Base-by-base conservation (phyloP, 1,284 basidiomycete genomes). In the Microbotryum silenes-acaulis region DNA sequence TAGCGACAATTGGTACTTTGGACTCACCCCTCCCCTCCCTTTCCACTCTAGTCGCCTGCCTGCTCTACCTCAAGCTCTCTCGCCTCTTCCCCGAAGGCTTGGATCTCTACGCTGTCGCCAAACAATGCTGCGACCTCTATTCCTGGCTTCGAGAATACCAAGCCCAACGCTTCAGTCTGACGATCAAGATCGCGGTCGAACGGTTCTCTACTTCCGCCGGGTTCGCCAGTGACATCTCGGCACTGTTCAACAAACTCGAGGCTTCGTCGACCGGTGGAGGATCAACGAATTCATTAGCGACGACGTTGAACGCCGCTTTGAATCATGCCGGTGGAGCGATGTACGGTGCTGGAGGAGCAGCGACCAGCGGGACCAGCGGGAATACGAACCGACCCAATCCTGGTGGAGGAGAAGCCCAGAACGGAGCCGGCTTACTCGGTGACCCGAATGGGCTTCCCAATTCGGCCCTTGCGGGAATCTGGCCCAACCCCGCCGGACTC, bases 61-160 rank as follows among this genome's bases (percentile, higher is more conserved):
- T 61, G 10, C 56, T 62, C 10, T 37, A 54, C 8, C 56, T 62
- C 51, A 62, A 62, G 51, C 60, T 62, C 10, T 53, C 60, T 23
- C 51, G 60, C 8, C 46, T 57, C 4, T 54, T 62, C 56, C 52
- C 55, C 9, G 56, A 58, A 7, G 56, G 60, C 31, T 46, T 56
- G 47, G 51, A 45, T 31, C 21, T 44, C 37, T n/a, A 42, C 27
- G 42, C 31, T 10, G 56, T 53, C 25, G 45, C 52, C 12, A 37
- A 37, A 21, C 42, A 46, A 23, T 55, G 53, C 48, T 25, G 51
- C 45, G 27, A 46, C n/a, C 56, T 62, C 27, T 46, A 53, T 20
- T 14, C 31, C 2, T n/a, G 45, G 12, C 56, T 62, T 14, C 16
- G 42, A 12, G 55, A 62, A 21, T 54, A 47, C 31, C 55, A 46